Evolutionary conservation across 257 asterid genomes (phyloP), one percentile per base, ranked within the genome.

Genomic region (Solanum etuberosum): DNA sequence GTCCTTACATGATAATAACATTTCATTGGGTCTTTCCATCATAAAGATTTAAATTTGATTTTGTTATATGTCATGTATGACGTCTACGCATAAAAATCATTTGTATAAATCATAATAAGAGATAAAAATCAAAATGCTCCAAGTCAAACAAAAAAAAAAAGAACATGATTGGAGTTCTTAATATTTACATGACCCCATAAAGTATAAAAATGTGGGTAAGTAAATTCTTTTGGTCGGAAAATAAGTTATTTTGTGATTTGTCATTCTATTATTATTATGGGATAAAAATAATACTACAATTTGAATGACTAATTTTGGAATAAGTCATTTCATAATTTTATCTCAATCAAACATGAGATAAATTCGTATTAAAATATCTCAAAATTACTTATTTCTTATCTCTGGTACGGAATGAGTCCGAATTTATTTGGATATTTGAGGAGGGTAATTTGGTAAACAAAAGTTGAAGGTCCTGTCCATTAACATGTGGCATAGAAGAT

Each of bases 401-500:
- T 18, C 10, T 54, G 0, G 4, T 18, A 51, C 23, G 9, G 1
- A 51, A 51, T 6, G 61, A 5, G 4, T 7, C 5, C 61, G 3
- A 5, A 51, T 51, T 54, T 32, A 32, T 34, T 84, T 25, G 27
- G 37, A 46, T 65, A 38, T 31, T 12, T 42, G 14, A 27, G 1
- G 87, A 34, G 92, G 95, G 89, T 86, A 88, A 25, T 91, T 78
- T 78, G 21, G 93, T 89, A 71, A 90, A n/a, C 61, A 9, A 5
- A n/a, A 42, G 18, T 9, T 65, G 18, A 48, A 76, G 63, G 91
- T 89, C 86, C 88, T 91, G 86, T 76, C 27, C 90, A 43, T 54
- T 88, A 90, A 84, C 95, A 92, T 91, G 96, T 90, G 93, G 65
- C 82, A 74, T 89, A 54, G 92, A 27, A 65, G 87, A 63, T 38